A percentile compares a stretch with the other conserved stretches of the same genome.
These are phyloP conservation scores for Rhododendron williamsianum DNA, from an alignment of 148 eudicot species.

Conservation along the genomic window DNA sequence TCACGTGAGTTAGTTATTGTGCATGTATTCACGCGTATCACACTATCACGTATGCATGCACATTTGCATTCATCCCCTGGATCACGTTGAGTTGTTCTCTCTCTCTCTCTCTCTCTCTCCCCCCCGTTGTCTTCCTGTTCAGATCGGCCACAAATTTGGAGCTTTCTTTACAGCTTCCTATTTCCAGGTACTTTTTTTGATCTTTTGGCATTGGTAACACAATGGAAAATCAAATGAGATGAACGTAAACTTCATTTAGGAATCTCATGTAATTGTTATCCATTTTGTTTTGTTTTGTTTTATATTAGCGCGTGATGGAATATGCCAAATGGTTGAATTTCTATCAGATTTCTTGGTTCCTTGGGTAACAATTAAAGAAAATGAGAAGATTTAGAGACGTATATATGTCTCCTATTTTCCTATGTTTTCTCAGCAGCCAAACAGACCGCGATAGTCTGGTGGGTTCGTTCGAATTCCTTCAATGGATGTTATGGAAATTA, in stretches of 20 bases:
- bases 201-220: background rate
- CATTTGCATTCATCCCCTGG: background rate
- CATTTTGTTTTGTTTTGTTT: background rate
- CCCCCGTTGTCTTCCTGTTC: background rate
- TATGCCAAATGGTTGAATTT: background rate
- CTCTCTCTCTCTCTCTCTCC: background rate
- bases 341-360: background rate
- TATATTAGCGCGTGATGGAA: background rate
- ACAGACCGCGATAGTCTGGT: background rate
- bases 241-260: background rate
- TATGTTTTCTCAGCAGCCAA: background rate
- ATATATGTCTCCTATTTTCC: background rate
- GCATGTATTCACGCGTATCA: too few relatives aligned
- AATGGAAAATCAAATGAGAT: background rate
- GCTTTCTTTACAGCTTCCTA: background rate
- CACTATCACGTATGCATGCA: background rate
- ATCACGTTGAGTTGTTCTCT: constrained; percentile 2
- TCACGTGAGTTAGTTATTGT: background rate
- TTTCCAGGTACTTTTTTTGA: constrained; percentile 8
- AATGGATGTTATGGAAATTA: background rate
- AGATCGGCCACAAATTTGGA: constrained; percentile 2
- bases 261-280: background rate
- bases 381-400: background rate
- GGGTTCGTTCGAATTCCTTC: background rate
- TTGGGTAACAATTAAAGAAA: background rate